Base-by-base conservation (phyloP, 352 stramenopile genomes). In the Phytophthora cactorum region DNA sequence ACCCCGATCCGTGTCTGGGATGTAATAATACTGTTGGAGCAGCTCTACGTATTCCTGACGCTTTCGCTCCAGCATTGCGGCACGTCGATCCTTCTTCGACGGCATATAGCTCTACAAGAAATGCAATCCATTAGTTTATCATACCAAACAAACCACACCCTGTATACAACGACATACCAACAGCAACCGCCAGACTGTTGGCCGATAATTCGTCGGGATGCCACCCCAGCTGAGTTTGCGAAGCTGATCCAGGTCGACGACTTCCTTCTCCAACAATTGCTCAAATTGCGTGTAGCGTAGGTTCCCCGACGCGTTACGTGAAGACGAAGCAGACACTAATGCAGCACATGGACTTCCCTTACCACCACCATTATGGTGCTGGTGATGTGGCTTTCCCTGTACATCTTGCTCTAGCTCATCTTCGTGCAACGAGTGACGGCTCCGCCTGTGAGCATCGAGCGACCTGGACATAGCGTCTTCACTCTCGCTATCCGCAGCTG, bases 1-100 rank as follows among this genome's bases (percentile, higher is more conserved):
- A 2, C 92, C 98, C 27, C 97, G 88, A 52, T 97, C 89, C 49
- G 95, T 93, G 69, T 99, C 96, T 8, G 96, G 91, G 62, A 99
- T 98, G 73, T 98, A 97, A 80, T 98, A 99, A 84, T 99, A 98
- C 70, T 98, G 95, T 38, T 90, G 80, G 47, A 98, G 69, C 32
- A 97, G 84, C 51, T 99, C 96, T 34, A 86, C 78, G 72, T 99
- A 99, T 77, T 99, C 98, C 57, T 92, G 74, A 10, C 98, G 87
- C 75, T 99, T 99, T 41, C 97, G 86, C 61, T 92, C 56, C 39
- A 99, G 68, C 66, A 97, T 98, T 15, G 86, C 81, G 46, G 87
- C 78, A 52, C 97, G 88, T 9, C 97, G 88, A 52, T 95, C 90
- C 10, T 92, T 80, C 67, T 99, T 98, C 31, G 95, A 89, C n/a